phyloP scores from a whole-genome alignment of 2,329 filamentous ascomycete genomes.

The Monosporascus sp. region DNA sequence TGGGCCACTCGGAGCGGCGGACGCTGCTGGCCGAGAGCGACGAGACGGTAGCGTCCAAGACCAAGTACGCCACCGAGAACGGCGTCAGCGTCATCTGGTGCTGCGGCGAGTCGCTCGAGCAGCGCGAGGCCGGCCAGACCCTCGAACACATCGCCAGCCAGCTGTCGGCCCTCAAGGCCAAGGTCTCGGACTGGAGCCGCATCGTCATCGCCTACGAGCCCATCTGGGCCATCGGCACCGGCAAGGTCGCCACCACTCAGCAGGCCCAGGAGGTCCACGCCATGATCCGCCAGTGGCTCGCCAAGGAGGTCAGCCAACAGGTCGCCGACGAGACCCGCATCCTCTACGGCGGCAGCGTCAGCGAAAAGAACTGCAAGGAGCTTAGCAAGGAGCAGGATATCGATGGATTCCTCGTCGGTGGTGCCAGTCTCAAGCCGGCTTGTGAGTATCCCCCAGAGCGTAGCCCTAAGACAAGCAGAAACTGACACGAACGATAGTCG shows the following conservation, averaged over 20 bases:
- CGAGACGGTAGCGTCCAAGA: slow-evolving; percentile 84
- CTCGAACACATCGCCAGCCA: slow-evolving; percentile 81
- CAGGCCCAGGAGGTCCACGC: slow-evolving; percentile 94
- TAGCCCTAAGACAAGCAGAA: neutral
- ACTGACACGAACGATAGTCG: slow-evolving; percentile 32
- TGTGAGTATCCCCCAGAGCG: slow-evolving; percentile 51
- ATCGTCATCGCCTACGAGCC: slow-evolving; percentile 98
- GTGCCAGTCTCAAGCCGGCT: slow-evolving; percentile 93
- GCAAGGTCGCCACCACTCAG: slow-evolving; percentile 82
- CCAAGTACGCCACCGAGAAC: slow-evolving; percentile 83
- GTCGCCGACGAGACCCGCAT: slow-evolving; percentile 85
- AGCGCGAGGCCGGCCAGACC: slow-evolving; percentile 81
- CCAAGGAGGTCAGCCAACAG: slow-evolving; percentile 66
- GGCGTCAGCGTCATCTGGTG: slow-evolving; percentile 92
- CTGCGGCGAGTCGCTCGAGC: slow-evolving; percentile 92
- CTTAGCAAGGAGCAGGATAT: slow-evolving; percentile 90
- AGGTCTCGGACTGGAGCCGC: slow-evolving; percentile 83
- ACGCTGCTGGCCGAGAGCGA: slow-evolving; percentile 85
- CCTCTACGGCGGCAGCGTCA: slow-evolving; percentile 94
- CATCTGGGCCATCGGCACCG: slow-evolving; percentile 94
- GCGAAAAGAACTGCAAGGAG: slow-evolving; percentile 96
- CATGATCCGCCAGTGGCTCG: slow-evolving; percentile 85
- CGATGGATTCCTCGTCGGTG: slow-evolving; percentile 95
- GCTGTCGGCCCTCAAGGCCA: slow-evolving; percentile 72
- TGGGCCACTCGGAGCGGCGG: slow-evolving; percentile 93